Evolutionary conservation across 192 early-diverging fungal species (phyloP), one percentile per base, ranked within the genome.

Genomic region (Podila epigama): DNA sequence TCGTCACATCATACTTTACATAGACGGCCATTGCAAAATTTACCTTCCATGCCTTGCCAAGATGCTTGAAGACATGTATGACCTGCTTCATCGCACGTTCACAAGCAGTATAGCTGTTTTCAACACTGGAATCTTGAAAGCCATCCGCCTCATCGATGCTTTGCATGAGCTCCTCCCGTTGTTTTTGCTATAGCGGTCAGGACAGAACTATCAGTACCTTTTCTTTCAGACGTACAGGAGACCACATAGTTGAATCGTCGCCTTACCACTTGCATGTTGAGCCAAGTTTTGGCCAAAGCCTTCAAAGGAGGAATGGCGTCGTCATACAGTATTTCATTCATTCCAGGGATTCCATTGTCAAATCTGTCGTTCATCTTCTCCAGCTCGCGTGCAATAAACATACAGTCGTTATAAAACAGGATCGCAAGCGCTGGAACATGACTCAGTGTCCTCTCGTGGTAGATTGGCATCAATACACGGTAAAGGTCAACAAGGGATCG

Each of bases 331-430:
- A 81, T 60, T 16, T 78, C 68, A 25, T 79, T 60, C 66, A 70
- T 68, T 10, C 69, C 68, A 5, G 62, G 63, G 22, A 70, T 70
- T 1, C 58, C 58, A 31, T 68, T 42, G n/a, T 60, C 63, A 25
- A 79, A 81, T 39, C 70, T 48, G 3, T 81, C 75, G 16, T 83
- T 81, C 8, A 70, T 28, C 32, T 84, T 66, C 25, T 68, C 53
- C 18, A 86, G 71, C 58, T 88, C 82, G 11, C 59, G 25, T 20
- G 84, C 79, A 60, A 91, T 68, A 81, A 89, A 93, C 52, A 84
- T 82, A 60, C 89, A 91, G 57, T 93, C 91, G 33, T 92, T 93
- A 42, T 82, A 79, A 57, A 93, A 91, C 34, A 93, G 59, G 50
- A 93, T 81, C 1, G 88, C 51, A 39, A 84, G 55, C 18, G 88